Evolutionary conservation across 495 filamentous ascomycete genomes (phyloP).

Genomic region (Ascobolus immersus): DNA sequence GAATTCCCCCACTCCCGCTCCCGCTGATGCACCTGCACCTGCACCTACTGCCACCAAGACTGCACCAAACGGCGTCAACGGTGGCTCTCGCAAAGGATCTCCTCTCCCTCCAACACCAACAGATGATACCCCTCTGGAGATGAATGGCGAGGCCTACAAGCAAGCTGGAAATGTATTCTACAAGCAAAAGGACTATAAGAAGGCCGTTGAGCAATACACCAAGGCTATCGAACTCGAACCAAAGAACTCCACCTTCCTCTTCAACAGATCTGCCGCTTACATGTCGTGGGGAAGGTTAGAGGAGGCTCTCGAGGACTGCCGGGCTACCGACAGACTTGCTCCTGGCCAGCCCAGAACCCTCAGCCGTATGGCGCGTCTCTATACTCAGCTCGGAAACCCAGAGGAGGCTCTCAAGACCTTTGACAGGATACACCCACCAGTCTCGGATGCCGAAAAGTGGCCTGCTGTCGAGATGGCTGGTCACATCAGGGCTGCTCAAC

Average conservation of each 20-base stretch:
- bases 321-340: slow-evolving; percentile 52
- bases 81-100: too few species aligned
- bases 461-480: slow-evolving; percentile 59
- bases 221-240: slow-evolving; percentile 72
- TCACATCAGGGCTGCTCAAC: slow-evolving; percentile 57
- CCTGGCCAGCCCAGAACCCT: slow-evolving; percentile 63
- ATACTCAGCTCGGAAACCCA: slow-evolving; percentile 62
- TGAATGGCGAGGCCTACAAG: slow-evolving; percentile 70
- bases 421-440: slow-evolving; percentile 41
- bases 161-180: slow-evolving; percentile 85
- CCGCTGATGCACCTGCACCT: slow-evolving; percentile 13
- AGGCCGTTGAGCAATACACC: slow-evolving; percentile 74
- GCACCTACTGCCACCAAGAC: slow-evolving; percentile 18
- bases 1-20: slow-evolving; percentile 27
- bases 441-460: slow-evolving; percentile 56
- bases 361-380: slow-evolving; percentile 65
- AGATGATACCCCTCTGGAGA: slow-evolving; percentile 18
- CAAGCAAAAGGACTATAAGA: slow-evolving; percentile 64
- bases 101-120: slow-evolving; percentile 15
- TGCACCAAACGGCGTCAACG: slow-evolving; percentile 29
- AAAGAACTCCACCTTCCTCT: slow-evolving; percentile 63
- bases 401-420: slow-evolving; percentile 66
- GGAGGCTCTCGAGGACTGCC: slow-evolving; percentile 64
- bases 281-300: slow-evolving; percentile 56
- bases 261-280: slow-evolving; percentile 82